Evolutionary conservation across 805 yeast genomes (phyloP).

Genomic region (Yamadazyma laniorum): DNA sequence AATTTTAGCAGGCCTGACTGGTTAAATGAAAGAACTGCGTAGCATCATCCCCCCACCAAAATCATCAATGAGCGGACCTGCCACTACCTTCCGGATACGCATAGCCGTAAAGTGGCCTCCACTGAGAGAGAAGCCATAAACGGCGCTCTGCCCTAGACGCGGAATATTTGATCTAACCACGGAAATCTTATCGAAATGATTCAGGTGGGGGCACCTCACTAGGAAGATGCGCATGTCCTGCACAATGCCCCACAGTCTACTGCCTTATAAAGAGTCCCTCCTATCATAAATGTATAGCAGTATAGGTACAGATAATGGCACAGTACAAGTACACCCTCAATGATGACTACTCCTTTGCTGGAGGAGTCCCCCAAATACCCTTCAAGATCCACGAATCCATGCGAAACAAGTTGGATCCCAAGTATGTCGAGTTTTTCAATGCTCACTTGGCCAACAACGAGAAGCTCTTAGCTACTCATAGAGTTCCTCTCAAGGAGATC

Average conservation of each 20-base stretch:
- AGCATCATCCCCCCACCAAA: too few species aligned
- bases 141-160: not conserved
- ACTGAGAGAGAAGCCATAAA: not conserved
- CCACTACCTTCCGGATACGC: too few species aligned
- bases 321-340: constrained; percentile 20
- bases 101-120: not conserved
- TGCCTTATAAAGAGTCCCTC: not conserved
- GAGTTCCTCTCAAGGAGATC: constrained; percentile 28
- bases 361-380: constrained; percentile 30
- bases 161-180: not conserved
- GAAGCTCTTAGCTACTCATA: constrained; percentile 32
- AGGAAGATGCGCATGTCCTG: too few species aligned
- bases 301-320: constrained; percentile 12
- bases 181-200: too few species aligned
- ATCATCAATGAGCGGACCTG: too few species aligned
- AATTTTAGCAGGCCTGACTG: not conserved
- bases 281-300: too few species aligned
- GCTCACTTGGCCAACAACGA: constrained; percentile 22
- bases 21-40: too few species aligned
- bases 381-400: constrained; percentile 28
- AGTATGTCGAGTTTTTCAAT: constrained; percentile 36
- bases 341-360: constrained; percentile 22
- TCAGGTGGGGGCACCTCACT: constrained; percentile 4
- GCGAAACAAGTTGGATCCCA: constrained; percentile 32
- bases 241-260: too few species aligned